Evolutionary conservation across 1,284 basidiomycete species (phyloP), one percentile per base, ranked within the genome.

Genomic region (Ganoderma lingzhi): DNA sequence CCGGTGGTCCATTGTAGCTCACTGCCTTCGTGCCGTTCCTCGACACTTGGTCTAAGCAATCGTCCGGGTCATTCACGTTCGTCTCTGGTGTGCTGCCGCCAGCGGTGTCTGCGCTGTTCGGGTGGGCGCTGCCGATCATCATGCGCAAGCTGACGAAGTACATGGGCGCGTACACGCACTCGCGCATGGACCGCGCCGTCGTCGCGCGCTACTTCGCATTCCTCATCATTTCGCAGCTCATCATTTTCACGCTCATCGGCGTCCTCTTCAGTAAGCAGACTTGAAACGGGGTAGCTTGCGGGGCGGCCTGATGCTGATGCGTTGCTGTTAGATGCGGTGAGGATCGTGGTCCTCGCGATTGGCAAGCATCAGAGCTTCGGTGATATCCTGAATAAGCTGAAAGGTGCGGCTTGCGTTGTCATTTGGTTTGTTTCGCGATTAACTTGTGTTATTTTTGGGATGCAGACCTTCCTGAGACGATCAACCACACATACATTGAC

Each of bases 131-230:
- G 42, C 96, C 96, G 6, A 88, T 93, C 75, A 83, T 96, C 78
- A 97, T 98, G 88, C 91, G 96, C 61, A 89, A 88, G 84, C 85
- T 97, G 69, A 86, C 86, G n/a, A 84, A 90, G 83, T 96, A 93
- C 79, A 93, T 95, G 83, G 95, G 95, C 64, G 88, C 90, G 45
- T 83, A 88, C 64, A 91, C 96, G 3, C 91, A 94, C 71, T 92
- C 90, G 14, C 89, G 91, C 55, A 86, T 97, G 60, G 96, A 98
- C 76, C 92, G 96, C 55, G 92, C 93, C 32, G 95, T 98, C 67
- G 87, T 96, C 58, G 95, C 94, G 28, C 90, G 95, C 45, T 98
- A 98, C 82, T 98, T 92, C 78, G 88, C 93, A 8, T 98, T 98
- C 87, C 85, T 98, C 80, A 90, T 97, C 71, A 92, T 97, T 78